Evolutionary conservation across 2,329 filamentous ascomycete genomes (phyloP).

Genomic region (Parastagonospora avenae): DNA sequence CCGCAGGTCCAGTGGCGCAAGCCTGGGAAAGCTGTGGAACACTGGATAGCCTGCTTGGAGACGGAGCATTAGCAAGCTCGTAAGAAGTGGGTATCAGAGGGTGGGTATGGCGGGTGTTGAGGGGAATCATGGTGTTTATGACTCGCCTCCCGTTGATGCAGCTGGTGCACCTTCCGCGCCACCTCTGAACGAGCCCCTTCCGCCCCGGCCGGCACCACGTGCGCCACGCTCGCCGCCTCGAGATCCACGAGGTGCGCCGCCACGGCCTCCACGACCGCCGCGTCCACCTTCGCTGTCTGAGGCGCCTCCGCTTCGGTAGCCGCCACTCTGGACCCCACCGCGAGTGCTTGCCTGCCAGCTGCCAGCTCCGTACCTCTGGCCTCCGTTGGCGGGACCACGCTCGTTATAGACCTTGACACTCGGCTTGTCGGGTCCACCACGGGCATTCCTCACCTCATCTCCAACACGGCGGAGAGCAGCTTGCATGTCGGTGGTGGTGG

Average conservation of each 20-base stretch:
- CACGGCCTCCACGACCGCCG: constrained; percentile 59
- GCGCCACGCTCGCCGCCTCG: constrained; percentile 53
- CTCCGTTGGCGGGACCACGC: constrained; percentile 53
- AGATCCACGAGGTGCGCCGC: constrained; percentile 55
- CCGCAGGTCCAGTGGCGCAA: constrained; percentile 9
- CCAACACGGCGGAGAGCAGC: constrained; percentile 76
- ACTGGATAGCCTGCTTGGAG: constrained; percentile 11
- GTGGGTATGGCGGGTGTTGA: constrained; percentile 10
- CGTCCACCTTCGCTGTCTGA: constrained; percentile 76
- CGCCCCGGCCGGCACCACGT: constrained; percentile 51
- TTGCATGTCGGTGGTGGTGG: constrained; percentile 78
- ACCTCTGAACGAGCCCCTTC: constrained; percentile 38
- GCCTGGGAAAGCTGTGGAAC: constrained; percentile 2
- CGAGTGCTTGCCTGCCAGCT: constrained; percentile 68
- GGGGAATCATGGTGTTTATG: constrained; percentile 28
- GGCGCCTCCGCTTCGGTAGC: constrained; percentile 82
- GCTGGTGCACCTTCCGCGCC: constrained; percentile 43
- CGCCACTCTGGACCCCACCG: constrained; percentile 67
- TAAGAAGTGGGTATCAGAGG: constrained; percentile 41
- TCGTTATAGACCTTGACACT: constrained; percentile 84
- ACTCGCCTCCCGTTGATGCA: constrained; percentile 46
- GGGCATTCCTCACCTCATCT: constrained; percentile 75
- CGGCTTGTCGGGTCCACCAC: constrained; percentile 76
- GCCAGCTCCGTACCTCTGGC: constrained; percentile 56
- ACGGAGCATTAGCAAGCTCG: constrained; percentile 23